Evolutionary conservation across 805 yeast genomes (phyloP).

Genomic region (Metschnikowia gelsemii): DNA sequence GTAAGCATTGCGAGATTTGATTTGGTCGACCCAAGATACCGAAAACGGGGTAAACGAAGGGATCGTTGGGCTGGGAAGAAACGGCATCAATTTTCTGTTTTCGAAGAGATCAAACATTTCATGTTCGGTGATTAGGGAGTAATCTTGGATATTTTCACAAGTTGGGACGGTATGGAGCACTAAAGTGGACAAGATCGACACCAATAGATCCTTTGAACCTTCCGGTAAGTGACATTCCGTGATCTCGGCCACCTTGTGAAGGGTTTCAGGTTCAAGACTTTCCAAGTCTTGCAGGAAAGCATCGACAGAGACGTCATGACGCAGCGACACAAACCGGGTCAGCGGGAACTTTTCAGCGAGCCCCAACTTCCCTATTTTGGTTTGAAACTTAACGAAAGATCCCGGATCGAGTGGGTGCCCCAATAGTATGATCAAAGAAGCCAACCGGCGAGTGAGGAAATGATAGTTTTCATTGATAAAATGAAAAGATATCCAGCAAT

Average conservation of each 20-base stretch:
- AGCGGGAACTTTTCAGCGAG: constrained; percentile 6
- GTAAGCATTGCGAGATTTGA: not conserved
- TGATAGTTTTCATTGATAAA: constrained; percentile 5
- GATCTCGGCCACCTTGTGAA: not conserved
- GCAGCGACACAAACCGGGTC: constrained; percentile 8
- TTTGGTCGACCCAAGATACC: not conserved
- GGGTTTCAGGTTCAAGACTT: not conserved
- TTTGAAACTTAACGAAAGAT: constrained; percentile 1
- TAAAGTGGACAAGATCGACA: not conserved
- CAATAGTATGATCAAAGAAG: constrained; percentile 7
- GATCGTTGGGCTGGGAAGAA: constrained; percentile 1
- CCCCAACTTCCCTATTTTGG: not conserved
- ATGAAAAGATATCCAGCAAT: constrained; percentile 8
- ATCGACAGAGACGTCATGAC: constrained; percentile 4
- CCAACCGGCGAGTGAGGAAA: constrained; percentile 8
- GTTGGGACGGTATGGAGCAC: constrained; percentile 9
- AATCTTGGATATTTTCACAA: constrained; percentile 1
- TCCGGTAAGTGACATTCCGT: not conserved
- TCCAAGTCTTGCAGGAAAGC: not conserved
- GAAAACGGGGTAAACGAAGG: not conserved
- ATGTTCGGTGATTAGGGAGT: constrained; percentile 12
- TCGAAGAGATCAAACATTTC: constrained; percentile 18
- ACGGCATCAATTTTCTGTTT: not conserved
- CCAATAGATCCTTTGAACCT: constrained; percentile 2
- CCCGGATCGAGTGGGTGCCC: not conserved